Conservation (phyloP, 116 monocot genomes). For the Iris pallida region DNA sequence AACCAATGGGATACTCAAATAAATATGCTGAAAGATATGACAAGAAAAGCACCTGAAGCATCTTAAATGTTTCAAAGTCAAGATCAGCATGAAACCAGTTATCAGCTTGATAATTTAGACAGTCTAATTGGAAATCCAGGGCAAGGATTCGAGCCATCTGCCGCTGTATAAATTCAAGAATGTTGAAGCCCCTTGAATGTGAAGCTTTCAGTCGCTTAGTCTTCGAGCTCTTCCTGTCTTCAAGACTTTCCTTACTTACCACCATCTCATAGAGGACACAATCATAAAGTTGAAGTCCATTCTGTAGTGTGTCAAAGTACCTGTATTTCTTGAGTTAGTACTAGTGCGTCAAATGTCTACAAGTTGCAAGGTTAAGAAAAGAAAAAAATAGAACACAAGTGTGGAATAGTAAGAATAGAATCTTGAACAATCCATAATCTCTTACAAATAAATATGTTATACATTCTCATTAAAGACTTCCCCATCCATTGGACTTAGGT, state of each 20-base stretch:
- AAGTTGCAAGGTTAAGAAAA: not conserved
- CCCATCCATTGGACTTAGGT: too few species aligned
- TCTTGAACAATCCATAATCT: not conserved
- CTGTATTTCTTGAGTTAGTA: constrained; percentile 22
- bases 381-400: not conserved
- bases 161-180: constrained; percentile 73
- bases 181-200: constrained; percentile 56
- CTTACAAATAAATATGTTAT: too few species aligned
- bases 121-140: constrained; percentile 78
- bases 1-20: too few species aligned
- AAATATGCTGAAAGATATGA: not conserved
- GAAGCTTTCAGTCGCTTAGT: constrained; percentile 44
- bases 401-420: not conserved
- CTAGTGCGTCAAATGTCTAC: not conserved
- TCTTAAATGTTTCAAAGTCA: constrained; percentile 76
- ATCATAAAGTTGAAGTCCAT: constrained; percentile 63
- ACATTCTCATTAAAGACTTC: too few species aligned
- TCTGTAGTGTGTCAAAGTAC: constrained; percentile 64
- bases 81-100: constrained; percentile 83
- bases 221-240: constrained; percentile 35
- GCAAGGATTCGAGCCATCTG: constrained; percentile 74
- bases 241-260: constrained; percentile 56
- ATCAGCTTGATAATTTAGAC: constrained; percentile 57
- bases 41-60: constrained; percentile 52
- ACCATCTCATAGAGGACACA: constrained; percentile 90